Conservation (phyloP, 108 stramenopile species). For the Craspedostauros australis region DNA sequence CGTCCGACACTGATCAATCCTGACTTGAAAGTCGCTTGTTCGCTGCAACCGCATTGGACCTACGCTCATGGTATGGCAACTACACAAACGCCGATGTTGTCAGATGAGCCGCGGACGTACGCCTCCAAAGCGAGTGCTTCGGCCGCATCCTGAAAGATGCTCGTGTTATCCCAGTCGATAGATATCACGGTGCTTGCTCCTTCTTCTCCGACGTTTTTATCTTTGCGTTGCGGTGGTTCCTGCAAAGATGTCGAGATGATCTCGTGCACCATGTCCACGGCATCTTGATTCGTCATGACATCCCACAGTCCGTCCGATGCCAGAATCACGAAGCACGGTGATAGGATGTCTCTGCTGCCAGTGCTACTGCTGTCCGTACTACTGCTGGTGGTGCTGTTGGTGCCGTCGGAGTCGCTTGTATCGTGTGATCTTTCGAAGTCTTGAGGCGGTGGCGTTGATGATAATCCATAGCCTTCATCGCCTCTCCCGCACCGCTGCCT, state of each 20-base stretch:
- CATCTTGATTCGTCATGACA: conserved; percentile 86
- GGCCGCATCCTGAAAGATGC: conserved; percentile 71
- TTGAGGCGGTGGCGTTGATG: too few species aligned
- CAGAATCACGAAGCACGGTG: conserved; percentile 81
- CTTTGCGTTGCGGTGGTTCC: conserved; percentile 9
- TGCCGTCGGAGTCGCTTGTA: too few species aligned
- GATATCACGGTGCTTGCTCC: neutral
- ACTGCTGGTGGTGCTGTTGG: too few species aligned
- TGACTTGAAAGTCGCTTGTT: too few species aligned
- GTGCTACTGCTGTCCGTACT: too few species aligned
- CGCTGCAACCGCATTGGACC: too few species aligned
- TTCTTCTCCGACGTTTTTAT: neutral
- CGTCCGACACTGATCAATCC: too few species aligned
- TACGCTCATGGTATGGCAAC: conserved; percentile 8
- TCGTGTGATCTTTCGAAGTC: too few species aligned
- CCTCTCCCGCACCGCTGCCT: conserved; percentile 27
- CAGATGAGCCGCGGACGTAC: conserved; percentile 83
- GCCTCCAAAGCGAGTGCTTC: conserved; percentile 82
- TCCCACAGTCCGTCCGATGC: conserved; percentile 97
- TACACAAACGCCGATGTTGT: conserved; percentile 94
- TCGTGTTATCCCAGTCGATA: conserved; percentile 7
- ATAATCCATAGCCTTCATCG: conserved; percentile 10
- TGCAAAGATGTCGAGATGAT: conserved; percentile 26
- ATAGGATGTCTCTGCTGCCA: neutral
- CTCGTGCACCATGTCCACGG: conserved; percentile 62